Percentiles rank a stretch among this genome's conserved stretches.
Evolutionary conservation across 2,329 filamentous ascomycete genomes (phyloP).

Genomic region (Aureobasidium sp.): DNA sequence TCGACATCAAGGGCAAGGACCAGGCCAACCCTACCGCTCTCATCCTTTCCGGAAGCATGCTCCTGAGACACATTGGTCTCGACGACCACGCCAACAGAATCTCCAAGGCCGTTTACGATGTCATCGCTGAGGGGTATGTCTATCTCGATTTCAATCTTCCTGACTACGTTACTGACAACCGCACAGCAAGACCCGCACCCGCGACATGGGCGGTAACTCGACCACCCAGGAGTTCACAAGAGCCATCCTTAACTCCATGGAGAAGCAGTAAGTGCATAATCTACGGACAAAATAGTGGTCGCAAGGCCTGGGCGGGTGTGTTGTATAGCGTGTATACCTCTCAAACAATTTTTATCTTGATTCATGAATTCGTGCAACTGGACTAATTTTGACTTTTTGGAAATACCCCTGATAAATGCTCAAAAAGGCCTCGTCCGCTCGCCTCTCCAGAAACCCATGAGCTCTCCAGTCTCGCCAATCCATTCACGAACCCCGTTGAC

Average conservation of each 20-base stretch:
- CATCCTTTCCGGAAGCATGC: conserved; percentile 92
- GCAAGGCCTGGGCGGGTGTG: conserved; percentile 7
- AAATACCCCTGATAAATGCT: background rate
- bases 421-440: conserved; percentile 42
- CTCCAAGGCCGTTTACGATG: conserved; percentile 74
- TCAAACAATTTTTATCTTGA: conserved; percentile 12
- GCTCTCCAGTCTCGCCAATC: conserved; percentile 52
- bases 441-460: conserved; percentile 55
- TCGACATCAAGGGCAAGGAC: conserved; percentile 99
- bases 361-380: conserved; percentile 6
- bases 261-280: conserved; percentile 31
- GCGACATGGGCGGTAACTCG: conserved; percentile 87
- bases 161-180: conserved; percentile 23
- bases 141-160: background rate
- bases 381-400: background rate
- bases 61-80: conserved; percentile 91
- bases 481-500: conserved; percentile 57
- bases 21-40: conserved; percentile 97
- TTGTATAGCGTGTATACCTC: conserved; percentile 9
- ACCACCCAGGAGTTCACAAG: conserved; percentile 93
- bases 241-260: conserved; percentile 93
- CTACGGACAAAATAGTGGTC: background rate
- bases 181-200: conserved; percentile 71
- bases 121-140: conserved; percentile 82
- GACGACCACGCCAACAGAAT: conserved; percentile 98